Conservation (phyloP, 768 basidiomycete genomes). For the Boletus rufocinnamomeus region DNA sequence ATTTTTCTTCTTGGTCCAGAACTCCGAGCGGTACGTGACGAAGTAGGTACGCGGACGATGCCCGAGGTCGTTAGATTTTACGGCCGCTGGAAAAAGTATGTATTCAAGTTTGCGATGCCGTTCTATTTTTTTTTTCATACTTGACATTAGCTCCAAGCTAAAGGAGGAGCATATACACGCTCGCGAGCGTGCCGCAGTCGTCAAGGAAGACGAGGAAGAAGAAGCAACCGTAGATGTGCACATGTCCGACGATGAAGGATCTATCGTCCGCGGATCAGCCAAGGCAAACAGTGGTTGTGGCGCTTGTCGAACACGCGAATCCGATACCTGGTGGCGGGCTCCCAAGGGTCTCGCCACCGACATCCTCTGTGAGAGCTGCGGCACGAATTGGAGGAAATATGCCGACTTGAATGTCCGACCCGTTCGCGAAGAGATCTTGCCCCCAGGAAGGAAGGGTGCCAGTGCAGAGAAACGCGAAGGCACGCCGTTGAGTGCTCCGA, state of each 20-base stretch:
- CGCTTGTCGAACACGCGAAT: slow-evolving; percentile 82
- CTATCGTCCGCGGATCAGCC: slow-evolving; percentile 59
- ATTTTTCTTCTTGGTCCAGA: slow-evolving; percentile 76
- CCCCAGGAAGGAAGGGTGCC: slow-evolving; percentile 43
- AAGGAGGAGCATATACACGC: slow-evolving; percentile 66
- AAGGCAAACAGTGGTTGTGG: slow-evolving; percentile 67
- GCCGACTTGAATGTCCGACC: slow-evolving; percentile 82
- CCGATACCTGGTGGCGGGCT: slow-evolving; percentile 86
- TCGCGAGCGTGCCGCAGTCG: slow-evolving; percentile 38
- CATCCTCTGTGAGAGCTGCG: slow-evolving; percentile 84
- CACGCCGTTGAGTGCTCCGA: slow-evolving; percentile 50
- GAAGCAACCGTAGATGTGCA: slow-evolving; percentile 34
- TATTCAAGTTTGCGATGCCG: slow-evolving; percentile 4
- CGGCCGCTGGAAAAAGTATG: slow-evolving; percentile 83
- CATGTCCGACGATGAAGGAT: slow-evolving; percentile 71
- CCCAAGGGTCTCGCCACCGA: slow-evolving; percentile 79
- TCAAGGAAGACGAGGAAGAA: slow-evolving; percentile 30
- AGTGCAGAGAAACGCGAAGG: slow-evolving; percentile 65
- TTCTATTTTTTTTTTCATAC: slow-evolving; percentile 13
- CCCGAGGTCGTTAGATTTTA: slow-evolving; percentile 83
- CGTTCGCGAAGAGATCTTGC: slow-evolving; percentile 62
- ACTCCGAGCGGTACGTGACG: slow-evolving; percentile 74
- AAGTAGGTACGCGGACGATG: slow-evolving; percentile 67
- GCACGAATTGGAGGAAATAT: slow-evolving; percentile 90
- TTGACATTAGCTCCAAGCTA: slow-evolving; percentile 53